Evolutionary conservation across 208 protist genomes (phyloP).

Genomic region (Acanthamoeba lenticulata): DNA sequence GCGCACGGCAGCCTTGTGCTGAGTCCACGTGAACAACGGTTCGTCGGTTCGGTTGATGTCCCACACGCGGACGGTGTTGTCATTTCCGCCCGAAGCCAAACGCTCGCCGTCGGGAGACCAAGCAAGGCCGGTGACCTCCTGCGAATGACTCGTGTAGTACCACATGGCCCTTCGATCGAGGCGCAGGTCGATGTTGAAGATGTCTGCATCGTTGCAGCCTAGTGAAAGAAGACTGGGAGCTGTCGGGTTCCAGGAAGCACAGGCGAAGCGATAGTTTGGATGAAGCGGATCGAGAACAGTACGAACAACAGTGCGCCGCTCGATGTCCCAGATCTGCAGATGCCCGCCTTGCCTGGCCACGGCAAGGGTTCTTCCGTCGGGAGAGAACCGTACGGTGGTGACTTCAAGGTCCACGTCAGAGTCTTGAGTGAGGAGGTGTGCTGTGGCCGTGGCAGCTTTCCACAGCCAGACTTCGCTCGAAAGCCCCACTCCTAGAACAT

Average conservation of each 20-base stretch:
- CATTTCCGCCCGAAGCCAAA: conserved; percentile 97
- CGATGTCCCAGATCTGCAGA: conserved; percentile 86
- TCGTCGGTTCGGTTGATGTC: conserved; percentile 78
- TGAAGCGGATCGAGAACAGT: conserved; percentile 90
- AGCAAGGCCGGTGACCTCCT: conserved; percentile 97
- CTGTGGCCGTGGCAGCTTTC: conserved; percentile 80
- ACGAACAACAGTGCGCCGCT: conserved; percentile 83
- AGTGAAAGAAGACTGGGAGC: not conserved
- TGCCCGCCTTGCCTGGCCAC: conserved; percentile 83
- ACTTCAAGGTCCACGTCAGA: conserved; percentile 3
- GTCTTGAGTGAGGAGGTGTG: too few relatives aligned
- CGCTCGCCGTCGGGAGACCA: conserved; percentile 94
- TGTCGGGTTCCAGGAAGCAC: conserved; percentile 93
- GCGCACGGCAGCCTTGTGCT: conserved; percentile 97
- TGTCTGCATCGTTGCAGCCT: conserved; percentile 91
- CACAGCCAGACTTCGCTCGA: conserved; percentile 85
- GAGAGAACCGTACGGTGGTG: conserved; percentile 75
- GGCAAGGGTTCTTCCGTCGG: conserved; percentile 75
- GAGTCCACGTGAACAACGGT: conserved; percentile 82
- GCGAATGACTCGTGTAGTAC: conserved; percentile 67
- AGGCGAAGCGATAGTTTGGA: conserved; percentile 93
- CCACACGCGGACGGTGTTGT: conserved; percentile 97
- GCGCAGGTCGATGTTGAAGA: conserved; percentile 92
- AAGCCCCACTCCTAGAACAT: conserved; percentile 86
- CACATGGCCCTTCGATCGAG: not conserved